These are phyloP conservation scores for Jasminum sambac DNA, from an alignment of 257 asterid genomes.

Conservation along the genomic window DNA sequence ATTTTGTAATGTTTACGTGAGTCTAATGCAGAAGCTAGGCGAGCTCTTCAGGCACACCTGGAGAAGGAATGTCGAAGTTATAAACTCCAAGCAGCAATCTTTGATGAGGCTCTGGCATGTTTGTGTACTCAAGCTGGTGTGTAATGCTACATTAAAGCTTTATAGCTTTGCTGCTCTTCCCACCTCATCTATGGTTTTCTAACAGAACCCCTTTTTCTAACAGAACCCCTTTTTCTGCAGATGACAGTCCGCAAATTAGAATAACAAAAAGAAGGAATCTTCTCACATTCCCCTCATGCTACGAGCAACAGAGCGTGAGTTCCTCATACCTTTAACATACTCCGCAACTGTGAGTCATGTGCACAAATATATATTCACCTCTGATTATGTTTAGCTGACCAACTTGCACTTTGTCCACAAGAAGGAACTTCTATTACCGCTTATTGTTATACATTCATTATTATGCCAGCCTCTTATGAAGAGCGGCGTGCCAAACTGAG, in stretches of 20 bases:
- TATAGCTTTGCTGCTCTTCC: constrained; percentile 11
- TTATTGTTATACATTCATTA: constrained; percentile 3
- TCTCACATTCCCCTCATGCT: constrained; percentile 64
- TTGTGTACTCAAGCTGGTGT: constrained; percentile 33
- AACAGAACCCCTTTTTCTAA: constrained; percentile 23
- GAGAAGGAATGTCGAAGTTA: constrained; percentile 69
- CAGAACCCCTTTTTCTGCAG: too few relatives aligned
- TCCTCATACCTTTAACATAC: constrained; percentile 5
- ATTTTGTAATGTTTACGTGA: constrained; percentile 23
- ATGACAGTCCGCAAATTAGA: constrained; percentile 35
- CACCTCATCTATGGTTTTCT: constrained; percentile 23
- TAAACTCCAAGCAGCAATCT: constrained; percentile 75
- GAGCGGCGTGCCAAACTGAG: constrained; percentile 65
- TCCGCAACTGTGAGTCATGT: constrained; percentile 16
- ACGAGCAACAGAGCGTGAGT: constrained; percentile 91
- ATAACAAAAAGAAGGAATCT: constrained; percentile 56
- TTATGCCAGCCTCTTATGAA: constrained; percentile 93
- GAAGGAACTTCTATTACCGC: too few relatives aligned
- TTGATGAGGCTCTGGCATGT: constrained; percentile 65
- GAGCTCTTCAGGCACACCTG: constrained; percentile 63
- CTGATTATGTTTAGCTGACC: neutral
- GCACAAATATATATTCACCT: too few relatives aligned
- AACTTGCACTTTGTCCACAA: neutral
- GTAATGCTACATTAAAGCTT: neutral
- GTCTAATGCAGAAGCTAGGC: constrained; percentile 59